Evolutionary conservation across 148 eudicot species (phyloP).

Genomic region (Nepenthes gracilis): DNA sequence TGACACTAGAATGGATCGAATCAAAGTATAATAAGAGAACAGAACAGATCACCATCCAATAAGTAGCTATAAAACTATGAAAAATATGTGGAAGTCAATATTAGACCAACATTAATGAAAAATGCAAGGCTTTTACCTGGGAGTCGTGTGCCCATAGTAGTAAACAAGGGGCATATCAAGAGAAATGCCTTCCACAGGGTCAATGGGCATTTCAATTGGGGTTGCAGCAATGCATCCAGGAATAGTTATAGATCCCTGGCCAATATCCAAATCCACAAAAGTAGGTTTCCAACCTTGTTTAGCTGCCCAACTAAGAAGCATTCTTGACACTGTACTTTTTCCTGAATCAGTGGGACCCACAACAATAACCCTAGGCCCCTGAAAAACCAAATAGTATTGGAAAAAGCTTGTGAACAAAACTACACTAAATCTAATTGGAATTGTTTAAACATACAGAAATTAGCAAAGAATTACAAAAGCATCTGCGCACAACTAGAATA

Average conservation of each 20-base stretch:
- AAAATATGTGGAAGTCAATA: not conserved
- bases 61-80: not conserved
- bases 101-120: not conserved
- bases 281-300: constrained; percentile 99
- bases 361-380: constrained; percentile 95
- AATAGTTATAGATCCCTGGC: constrained; percentile 87
- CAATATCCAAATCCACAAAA: constrained; percentile 90
- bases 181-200: constrained; percentile 96
- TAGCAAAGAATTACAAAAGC: too few species aligned
- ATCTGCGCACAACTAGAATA: too few species aligned
- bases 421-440: not conserved
- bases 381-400: constrained; percentile 7
- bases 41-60: not conserved
- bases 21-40: not conserved
- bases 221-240: constrained; percentile 94
- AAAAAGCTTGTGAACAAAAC: not conserved
- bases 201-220: constrained; percentile 95
- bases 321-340: constrained; percentile 84
- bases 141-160: constrained; percentile 73
- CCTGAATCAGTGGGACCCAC: constrained; percentile 98
- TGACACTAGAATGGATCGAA: constrained; percentile 37
- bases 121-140: constrained; percentile 32
- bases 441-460: too few species aligned
- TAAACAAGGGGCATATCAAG: constrained; percentile 94
- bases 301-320: constrained; percentile 99